Evolutionary conservation across 1,284 basidiomycete species (phyloP).

Genomic region (Cronartium ribicola): DNA sequence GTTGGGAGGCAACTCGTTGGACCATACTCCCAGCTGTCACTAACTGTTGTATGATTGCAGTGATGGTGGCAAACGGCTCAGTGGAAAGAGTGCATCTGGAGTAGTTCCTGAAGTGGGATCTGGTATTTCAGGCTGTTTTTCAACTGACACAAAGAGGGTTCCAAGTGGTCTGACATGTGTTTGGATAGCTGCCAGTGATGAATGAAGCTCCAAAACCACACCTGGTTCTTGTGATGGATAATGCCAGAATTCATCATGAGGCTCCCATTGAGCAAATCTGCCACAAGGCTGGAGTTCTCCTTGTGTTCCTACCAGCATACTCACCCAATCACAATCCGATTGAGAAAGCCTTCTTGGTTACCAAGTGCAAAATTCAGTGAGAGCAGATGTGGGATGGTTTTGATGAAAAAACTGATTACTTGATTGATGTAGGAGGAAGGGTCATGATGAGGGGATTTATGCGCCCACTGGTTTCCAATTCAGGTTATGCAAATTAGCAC

Average conservation of each 20-base stretch:
- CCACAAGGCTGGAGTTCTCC: background rate
- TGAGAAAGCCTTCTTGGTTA: background rate
- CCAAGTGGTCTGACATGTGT: background rate
- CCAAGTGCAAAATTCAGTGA: background rate
- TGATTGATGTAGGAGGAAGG: background rate
- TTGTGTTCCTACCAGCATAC: slow-evolving; percentile 5
- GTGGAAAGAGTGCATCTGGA: slow-evolving; percentile 8
- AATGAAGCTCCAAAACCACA: background rate
- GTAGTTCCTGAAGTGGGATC: slow-evolving; percentile 4
- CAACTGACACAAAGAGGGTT: background rate
- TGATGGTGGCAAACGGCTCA: background rate
- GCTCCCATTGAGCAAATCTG: background rate
- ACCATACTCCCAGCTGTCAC: slow-evolving; percentile 1
- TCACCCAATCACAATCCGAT: slow-evolving; percentile 15
- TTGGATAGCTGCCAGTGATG: slow-evolving; percentile 11
- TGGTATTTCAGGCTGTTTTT: background rate
- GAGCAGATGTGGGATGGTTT: background rate
- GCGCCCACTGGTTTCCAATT: background rate
- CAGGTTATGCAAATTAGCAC: background rate
- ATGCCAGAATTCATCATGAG: slow-evolving; percentile 15
- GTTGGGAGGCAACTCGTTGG: background rate
- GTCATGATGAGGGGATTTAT: background rate
- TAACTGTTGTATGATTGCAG: background rate
- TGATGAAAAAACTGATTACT: background rate
- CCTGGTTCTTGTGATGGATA: background rate